Evolutionary conservation across 805 yeast species (phyloP), one percentile per base, ranked within the genome.

Genomic region (Wickerhamiella musiphila): DNA sequence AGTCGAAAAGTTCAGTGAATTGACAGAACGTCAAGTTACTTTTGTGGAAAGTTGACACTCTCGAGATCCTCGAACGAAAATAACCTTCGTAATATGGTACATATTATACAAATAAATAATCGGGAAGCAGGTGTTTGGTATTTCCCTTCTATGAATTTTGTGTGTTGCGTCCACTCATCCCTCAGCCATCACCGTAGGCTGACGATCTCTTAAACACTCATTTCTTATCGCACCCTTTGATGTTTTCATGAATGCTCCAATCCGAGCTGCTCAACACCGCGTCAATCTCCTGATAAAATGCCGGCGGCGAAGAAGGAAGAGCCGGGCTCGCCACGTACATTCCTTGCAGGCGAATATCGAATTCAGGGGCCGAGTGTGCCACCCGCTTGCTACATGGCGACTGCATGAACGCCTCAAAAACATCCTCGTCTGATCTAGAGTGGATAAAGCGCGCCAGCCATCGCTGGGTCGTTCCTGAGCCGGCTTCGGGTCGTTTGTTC

Each of bases 321-420:
- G 19, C 19, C n/a, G 13, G 23, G 13, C 13, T 23, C 7, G 30
- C 17, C 10, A 28, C 17, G 11, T 28, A 28, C 12, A 17, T 18
- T 8, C 20, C 20, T 12, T 28, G 30, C 12, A 28, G 23, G 17
- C 30, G 30, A 12, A 28, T 18, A 13, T 28, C 30, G 14, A 28
- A 28, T 8, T 28, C 30, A 13, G 17, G 23, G 17, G 16, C 13
- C 18, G 23, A 32, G 8, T 28, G 35, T 8, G 18, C 18, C 8
- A 29, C 18, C 10, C 23, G 34, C 18, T 29, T 29, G 12, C 33
- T 7, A 16, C 23, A 29, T 5, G 39, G 39, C 12, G 34, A 29
- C 14, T 28, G 32, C 32, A 36, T 24, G 13, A 36, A 33, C 13
- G 35, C 29, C 15, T 36, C 39, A 24, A 36, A 36, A 12, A 36